phyloP scores from a whole-genome alignment of 2,329 filamentous ascomycete species.

The Alternaria brassicicola region DNA sequence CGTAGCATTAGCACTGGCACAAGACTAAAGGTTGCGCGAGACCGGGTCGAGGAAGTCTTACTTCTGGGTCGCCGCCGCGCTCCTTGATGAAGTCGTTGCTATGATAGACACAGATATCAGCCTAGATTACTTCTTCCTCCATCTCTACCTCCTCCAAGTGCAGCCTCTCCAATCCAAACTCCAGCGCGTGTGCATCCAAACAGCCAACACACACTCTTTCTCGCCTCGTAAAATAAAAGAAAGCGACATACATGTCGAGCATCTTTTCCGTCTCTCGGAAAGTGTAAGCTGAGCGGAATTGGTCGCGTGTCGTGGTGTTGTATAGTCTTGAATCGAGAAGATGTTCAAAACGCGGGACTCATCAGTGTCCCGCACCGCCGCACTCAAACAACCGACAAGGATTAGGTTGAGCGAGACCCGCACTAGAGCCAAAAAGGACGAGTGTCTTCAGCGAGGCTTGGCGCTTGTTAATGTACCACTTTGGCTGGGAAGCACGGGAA shows the following conservation, averaged over 20 bases:
- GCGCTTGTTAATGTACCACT: background rate
- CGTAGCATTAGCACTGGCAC: background rate
- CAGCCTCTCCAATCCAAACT: conserved; percentile 3
- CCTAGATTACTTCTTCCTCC: background rate
- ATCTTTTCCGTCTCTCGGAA: conserved; percentile 24
- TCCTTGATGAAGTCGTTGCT: conserved; percentile 67
- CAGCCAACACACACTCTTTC: background rate
- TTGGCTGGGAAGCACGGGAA: background rate
- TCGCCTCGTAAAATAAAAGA: background rate
- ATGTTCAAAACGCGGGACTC: conserved; percentile 12
- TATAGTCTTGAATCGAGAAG: conserved; percentile 8
- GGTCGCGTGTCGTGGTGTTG: conserved; percentile 15
- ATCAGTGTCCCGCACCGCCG: conserved; percentile 12
- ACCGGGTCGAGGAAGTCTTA: background rate
- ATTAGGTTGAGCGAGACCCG: conserved; percentile 5
- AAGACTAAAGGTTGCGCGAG: background rate
- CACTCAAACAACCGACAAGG: conserved; percentile 11
- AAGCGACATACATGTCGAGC: conserved; percentile 38
- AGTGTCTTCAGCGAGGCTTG: no score
- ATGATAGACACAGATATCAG: conserved; percentile 33
- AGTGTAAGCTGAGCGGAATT: conserved; percentile 5
- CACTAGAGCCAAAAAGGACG: conserved; percentile 2
- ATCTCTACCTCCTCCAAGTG: background rate
- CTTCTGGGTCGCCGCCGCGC: conserved; percentile 85
- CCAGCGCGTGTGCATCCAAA: background rate